Percentiles rank a stretch among this genome's conserved stretches.
Conservation (phyloP, 192 early-diverging fungal genomes). For the Allomyces macrogynus region DNA sequence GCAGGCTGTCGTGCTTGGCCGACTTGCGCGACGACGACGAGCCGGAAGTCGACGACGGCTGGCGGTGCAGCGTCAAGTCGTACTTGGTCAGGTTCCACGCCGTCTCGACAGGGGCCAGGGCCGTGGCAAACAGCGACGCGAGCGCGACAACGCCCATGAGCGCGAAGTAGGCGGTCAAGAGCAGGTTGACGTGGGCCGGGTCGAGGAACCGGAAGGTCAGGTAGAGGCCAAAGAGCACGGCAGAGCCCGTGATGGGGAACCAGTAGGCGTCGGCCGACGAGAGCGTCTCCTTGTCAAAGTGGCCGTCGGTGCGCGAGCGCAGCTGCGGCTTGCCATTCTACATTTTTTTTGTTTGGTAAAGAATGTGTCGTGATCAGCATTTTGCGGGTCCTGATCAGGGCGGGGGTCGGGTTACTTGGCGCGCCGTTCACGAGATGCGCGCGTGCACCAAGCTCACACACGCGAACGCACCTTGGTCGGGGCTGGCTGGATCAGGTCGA, state of each 20-base stretch:
- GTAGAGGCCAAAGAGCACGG: conserved; percentile 60
- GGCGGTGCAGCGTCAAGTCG: conserved; percentile 32
- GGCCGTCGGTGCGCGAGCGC: conserved; percentile 40
- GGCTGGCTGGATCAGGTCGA: conserved; percentile 28
- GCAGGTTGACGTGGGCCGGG: conserved; percentile 59
- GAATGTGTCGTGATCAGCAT: too few relatives aligned
- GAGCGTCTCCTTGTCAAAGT: conserved; percentile 58
- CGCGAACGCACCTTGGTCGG: too few relatives aligned
- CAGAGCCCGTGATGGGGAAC: conserved; percentile 82
- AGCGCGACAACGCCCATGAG: conserved; percentile 61
- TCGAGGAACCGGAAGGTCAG: conserved; percentile 69
- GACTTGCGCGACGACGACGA: neutral
- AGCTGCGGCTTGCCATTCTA: conserved; percentile 14
- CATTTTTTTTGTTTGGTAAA: conserved; percentile 9
- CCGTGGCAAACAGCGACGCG: conserved; percentile 32
- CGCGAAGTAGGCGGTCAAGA: conserved; percentile 70
- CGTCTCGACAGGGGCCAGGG: conserved; percentile 16
- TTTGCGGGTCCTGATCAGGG: conserved; percentile 17
- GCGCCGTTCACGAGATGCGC: conserved; percentile 1
- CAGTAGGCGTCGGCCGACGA: conserved; percentile 70
- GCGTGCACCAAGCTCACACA: neutral
- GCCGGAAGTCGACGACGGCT: neutral
- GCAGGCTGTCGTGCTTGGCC: conserved; percentile 9
- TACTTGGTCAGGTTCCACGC: conserved; percentile 46
- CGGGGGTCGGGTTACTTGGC: conserved; percentile 4